A percentile compares a stretch with the other conserved stretches of the same genome.
phyloP scores from a whole-genome alignment of 192 early-diverging fungal species.

The Coemansia sp. region DNA sequence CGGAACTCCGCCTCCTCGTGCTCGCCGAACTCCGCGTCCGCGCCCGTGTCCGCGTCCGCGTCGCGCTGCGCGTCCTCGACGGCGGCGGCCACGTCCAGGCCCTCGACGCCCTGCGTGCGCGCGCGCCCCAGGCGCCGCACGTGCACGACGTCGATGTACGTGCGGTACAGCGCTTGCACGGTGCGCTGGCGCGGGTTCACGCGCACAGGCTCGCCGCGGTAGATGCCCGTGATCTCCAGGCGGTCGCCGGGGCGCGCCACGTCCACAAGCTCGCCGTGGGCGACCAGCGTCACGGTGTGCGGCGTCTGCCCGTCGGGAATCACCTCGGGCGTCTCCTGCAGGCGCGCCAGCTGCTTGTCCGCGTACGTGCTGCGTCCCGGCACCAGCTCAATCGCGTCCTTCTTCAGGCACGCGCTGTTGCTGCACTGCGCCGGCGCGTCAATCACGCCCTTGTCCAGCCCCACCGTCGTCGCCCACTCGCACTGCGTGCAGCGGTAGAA shows the following conservation, averaged over 20 bases:
- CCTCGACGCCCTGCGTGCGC: slow-evolving; percentile 47
- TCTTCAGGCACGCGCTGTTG: slow-evolving; percentile 70
- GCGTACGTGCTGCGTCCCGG: slow-evolving; percentile 62
- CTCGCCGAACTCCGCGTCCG: slow-evolving; percentile 17
- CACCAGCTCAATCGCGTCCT: slow-evolving; percentile 53
- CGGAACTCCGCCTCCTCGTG: slow-evolving; percentile 33
- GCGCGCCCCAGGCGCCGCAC: slow-evolving; percentile 21
- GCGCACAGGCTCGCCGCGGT: slow-evolving; percentile 34
- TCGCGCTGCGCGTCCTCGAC: slow-evolving; percentile 50
- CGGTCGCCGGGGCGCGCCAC: slow-evolving; percentile 57
- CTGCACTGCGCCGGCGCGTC: slow-evolving; percentile 48
- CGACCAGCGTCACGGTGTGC: slow-evolving; percentile 55
- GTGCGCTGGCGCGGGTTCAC: slow-evolving; percentile 23
- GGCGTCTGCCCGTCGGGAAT: slow-evolving; percentile 56
- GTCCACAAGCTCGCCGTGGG: slow-evolving; percentile 59
- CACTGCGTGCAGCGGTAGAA: slow-evolving; percentile 94
- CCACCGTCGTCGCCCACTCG: slow-evolving; percentile 55
- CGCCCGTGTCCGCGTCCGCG: slow-evolving; percentile 23
- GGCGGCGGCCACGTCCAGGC: slow-evolving; percentile 56
- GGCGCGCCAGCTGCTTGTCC: slow-evolving; percentile 81
- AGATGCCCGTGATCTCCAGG: slow-evolving; percentile 37
- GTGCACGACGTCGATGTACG: slow-evolving; percentile 27
- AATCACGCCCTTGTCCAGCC: slow-evolving; percentile 56
- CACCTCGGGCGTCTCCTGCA: slow-evolving; percentile 59
- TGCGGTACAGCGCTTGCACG: slow-evolving; percentile 6